Percentiles rank a stretch among this genome's conserved stretches.
These are phyloP conservation scores for Pseudocercospora vitis DNA, from an alignment of 2,329 filamentous ascomycete genomes.

Conservation along the genomic window DNA sequence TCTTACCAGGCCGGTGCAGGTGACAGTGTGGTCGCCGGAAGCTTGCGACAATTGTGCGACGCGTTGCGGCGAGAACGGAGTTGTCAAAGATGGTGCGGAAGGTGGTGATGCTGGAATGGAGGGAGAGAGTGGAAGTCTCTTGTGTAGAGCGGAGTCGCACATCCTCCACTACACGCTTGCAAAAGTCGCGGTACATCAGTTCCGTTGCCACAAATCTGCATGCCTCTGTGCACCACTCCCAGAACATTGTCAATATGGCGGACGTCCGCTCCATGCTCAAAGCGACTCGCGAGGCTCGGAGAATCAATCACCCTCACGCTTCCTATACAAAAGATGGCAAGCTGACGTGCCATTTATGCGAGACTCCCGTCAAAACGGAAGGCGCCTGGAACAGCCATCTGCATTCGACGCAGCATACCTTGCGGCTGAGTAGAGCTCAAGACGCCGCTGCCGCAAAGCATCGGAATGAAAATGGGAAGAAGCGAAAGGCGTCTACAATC, in stretches of 20 bases:
- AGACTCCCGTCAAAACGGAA: slow-evolving; percentile 64
- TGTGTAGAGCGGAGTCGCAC: no score
- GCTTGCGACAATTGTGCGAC: slow-evolving; percentile 8
- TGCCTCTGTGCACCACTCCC: not conserved
- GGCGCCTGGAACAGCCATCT: slow-evolving; percentile 65
- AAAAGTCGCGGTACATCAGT: not conserved
- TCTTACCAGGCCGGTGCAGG: not conserved
- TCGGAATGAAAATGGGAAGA: slow-evolving; percentile 43
- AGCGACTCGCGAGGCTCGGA: slow-evolving; percentile 71
- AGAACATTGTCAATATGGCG: slow-evolving; percentile 57
- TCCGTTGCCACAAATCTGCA: not conserved
- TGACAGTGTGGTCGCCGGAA: not conserved
- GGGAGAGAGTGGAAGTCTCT: not conserved
- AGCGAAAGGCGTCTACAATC: slow-evolving; percentile 51
- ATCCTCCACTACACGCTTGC: not conserved
- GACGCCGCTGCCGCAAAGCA: slow-evolving; percentile 36
- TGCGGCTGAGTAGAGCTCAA: slow-evolving; percentile 35
- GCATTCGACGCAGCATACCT: slow-evolving; percentile 51
- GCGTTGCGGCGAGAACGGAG: not conserved
- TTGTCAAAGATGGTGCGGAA: not conserved
- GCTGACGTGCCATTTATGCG: slow-evolving; percentile 67
- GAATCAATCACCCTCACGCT: slow-evolving; percentile 69
- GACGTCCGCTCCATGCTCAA: slow-evolving; percentile 79
- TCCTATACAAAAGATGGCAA: slow-evolving; percentile 67
- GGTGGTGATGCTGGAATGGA: not conserved